phyloP scores from a whole-genome alignment of 352 stramenopile species.

The Phytophthora colocasiae region DNA sequence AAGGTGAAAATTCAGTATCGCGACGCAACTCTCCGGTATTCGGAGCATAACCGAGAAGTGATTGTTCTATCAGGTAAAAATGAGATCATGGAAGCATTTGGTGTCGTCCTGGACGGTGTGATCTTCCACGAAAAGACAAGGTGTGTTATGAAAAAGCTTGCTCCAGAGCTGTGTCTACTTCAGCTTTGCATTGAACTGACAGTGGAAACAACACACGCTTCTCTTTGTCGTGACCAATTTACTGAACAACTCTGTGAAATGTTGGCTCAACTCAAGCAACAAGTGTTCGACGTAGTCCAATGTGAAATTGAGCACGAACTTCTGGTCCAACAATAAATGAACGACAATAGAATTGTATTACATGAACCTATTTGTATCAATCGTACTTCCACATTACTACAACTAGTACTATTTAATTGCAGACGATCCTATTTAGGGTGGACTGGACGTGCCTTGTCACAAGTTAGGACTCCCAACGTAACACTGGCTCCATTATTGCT shows the following conservation, averaged over 20 bases:
- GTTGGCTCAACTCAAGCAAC: conserved; percentile 4
- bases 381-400: no score
- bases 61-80: conserved; percentile 5
- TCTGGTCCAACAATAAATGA: background rate
- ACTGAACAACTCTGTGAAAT: conserved; percentile 4
- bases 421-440: background rate
- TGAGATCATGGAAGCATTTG: background rate
- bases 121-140: conserved; percentile 3
- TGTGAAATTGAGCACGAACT: conserved; percentile 2
- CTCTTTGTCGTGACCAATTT: background rate
- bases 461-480: background rate
- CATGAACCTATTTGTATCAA: no score
- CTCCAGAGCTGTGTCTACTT: background rate
- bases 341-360: no score
- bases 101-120: background rate
- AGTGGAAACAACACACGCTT: background rate
- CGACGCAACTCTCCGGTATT: background rate
- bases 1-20: conserved; percentile 10
- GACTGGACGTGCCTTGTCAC: background rate
- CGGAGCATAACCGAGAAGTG: conserved; percentile 6
- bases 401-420: no score
- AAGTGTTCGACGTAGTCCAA: conserved; percentile 3
- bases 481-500: conserved; percentile 12
- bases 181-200: conserved; percentile 7
- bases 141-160: conserved; percentile 4